Evolutionary conservation across 2,329 filamentous ascomycete genomes (phyloP).

Genomic region (Aureobasidium sp.): DNA sequence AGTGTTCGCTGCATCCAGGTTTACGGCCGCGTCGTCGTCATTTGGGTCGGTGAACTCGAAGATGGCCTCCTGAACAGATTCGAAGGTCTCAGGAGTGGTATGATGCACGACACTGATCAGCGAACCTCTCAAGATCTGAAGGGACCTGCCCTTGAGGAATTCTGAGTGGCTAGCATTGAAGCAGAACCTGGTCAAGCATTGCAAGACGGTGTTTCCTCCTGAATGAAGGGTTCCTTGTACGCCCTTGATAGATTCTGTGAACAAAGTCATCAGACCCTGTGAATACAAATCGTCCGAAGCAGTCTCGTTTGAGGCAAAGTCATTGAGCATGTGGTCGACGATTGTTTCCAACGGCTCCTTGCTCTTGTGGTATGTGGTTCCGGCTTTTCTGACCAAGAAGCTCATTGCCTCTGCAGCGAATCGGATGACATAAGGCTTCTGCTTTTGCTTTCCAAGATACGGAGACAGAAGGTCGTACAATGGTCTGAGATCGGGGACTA

Average conservation of each 20-base stretch:
- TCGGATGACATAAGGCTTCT: slow-evolving; percentile 79
- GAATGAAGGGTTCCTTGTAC: slow-evolving; percentile 53
- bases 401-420: slow-evolving; percentile 94
- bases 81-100: slow-evolving; percentile 66
- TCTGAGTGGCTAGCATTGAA: slow-evolving; percentile 26
- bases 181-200: slow-evolving; percentile 13
- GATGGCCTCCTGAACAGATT: slow-evolving; percentile 58
- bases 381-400: slow-evolving; percentile 86
- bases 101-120: slow-evolving; percentile 79
- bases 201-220: slow-evolving; percentile 35
- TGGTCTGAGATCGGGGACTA: slow-evolving; percentile 78
- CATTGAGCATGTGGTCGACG: slow-evolving; percentile 63
- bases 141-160: slow-evolving; percentile 23
- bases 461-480: slow-evolving; percentile 78
- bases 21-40: slow-evolving; percentile 31
- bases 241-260: slow-evolving; percentile 70
- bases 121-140: slow-evolving; percentile 64
- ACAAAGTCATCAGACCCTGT: slow-evolving; percentile 85
- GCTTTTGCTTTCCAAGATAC: slow-evolving; percentile 72
- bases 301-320: slow-evolving; percentile 55
- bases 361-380: slow-evolving; percentile 67
- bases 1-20: slow-evolving; percentile 35
- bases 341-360: slow-evolving; percentile 60
- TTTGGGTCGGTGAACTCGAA: slow-evolving; percentile 41
- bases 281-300: slow-evolving; percentile 59